phyloP scores from a whole-genome alignment of 306 rosid genomes.

The Prinsepia uniflora region DNA sequence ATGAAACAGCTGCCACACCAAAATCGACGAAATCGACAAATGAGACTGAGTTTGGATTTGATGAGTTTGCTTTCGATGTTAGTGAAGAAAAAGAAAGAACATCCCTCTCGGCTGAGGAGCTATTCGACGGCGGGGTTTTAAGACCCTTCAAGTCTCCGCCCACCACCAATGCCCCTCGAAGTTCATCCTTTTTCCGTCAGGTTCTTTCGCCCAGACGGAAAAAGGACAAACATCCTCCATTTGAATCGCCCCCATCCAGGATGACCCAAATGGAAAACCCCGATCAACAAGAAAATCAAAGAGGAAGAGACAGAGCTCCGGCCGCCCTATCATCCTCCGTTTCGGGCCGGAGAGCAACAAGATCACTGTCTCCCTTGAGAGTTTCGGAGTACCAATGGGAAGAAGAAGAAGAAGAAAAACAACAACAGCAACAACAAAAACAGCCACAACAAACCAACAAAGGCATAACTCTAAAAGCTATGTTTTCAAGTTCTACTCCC shows the following conservation, averaged over 20 bases:
- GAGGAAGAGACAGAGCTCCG: conserved; percentile 53
- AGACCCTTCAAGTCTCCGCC: conserved; percentile 43
- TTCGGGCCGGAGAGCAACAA: conserved; percentile 45
- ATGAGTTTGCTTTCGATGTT: conserved; percentile 59
- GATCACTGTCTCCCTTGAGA: conserved; percentile 73
- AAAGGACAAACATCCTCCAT: conserved; percentile 4
- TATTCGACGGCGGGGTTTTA: conserved; percentile 67
- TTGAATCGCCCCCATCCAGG: background rate
- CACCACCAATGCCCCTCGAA: conserved; percentile 1
- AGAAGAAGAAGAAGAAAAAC: conserved; percentile 32
- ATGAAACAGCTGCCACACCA: background rate
- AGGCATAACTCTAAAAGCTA: conserved; percentile 15
- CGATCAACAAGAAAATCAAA: conserved; percentile 23
- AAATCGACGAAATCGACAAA: conserved; percentile 9
- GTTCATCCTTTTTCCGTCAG: conserved; percentile 26
- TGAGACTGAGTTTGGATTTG: conserved; percentile 9
- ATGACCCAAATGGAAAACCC: conserved; percentile 11
- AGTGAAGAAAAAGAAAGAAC: conserved; percentile 29
- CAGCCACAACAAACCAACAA: conserved; percentile 21
- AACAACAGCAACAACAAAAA: conserved; percentile 19
- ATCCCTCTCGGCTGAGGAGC: conserved; percentile 79
- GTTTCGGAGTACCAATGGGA: conserved; percentile 44
- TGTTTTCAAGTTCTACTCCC: conserved; percentile 12
- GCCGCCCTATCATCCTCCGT: conserved; percentile 21
- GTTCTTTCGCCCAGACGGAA: conserved; percentile 36